phyloP scores from a whole-genome alignment of 371 early-diverging fungal genomes.

The Lichtheimia hyalospora region DNA sequence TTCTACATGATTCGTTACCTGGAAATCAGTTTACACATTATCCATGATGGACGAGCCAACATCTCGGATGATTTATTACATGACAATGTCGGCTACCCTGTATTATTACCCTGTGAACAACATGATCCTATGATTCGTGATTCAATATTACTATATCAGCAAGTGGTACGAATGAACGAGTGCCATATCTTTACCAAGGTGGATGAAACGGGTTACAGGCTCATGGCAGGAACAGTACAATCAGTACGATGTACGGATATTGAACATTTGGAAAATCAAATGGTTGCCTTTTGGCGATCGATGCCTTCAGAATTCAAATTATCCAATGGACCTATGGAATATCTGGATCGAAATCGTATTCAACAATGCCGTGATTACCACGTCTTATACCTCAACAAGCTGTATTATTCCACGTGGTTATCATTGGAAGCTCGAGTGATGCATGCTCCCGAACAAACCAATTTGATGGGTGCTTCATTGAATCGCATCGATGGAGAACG shows the following conservation, averaged over 20 bases:
- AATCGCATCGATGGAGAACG: conserved; percentile 35
- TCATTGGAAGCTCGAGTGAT: conserved; percentile 33
- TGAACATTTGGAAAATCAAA: conserved; percentile 29
- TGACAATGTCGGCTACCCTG: conserved; percentile 36
- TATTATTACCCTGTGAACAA: conserved; percentile 21
- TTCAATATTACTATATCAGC: conserved; percentile 17
- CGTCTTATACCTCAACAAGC: conserved; percentile 33
- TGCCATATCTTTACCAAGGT: conserved; percentile 21
- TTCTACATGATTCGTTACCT: conserved; percentile 35
- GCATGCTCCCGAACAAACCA: conserved; percentile 24
- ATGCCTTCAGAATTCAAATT: conserved; percentile 26
- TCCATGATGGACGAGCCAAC: conserved; percentile 26
- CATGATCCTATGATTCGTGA: conserved; percentile 1
- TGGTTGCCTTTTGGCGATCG: conserved; percentile 33
- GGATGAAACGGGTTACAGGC: conserved; percentile 23
- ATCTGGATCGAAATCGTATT: conserved; percentile 31
- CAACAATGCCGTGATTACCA: conserved; percentile 25
- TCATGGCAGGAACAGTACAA: conserved; percentile 26
- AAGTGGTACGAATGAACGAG: conserved; percentile 29
- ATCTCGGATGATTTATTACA: conserved; percentile 26
- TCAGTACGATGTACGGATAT: conserved; percentile 20
- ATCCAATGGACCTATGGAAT: conserved; percentile 33
- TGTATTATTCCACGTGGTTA: conserved; percentile 37
- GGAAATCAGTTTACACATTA: conserved; percentile 26
- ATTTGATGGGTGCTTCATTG: conserved; percentile 24